Evolutionary conservation across 2,329 filamentous ascomycete species (phyloP).

Genomic region (Shiraia bambusicola): DNA sequence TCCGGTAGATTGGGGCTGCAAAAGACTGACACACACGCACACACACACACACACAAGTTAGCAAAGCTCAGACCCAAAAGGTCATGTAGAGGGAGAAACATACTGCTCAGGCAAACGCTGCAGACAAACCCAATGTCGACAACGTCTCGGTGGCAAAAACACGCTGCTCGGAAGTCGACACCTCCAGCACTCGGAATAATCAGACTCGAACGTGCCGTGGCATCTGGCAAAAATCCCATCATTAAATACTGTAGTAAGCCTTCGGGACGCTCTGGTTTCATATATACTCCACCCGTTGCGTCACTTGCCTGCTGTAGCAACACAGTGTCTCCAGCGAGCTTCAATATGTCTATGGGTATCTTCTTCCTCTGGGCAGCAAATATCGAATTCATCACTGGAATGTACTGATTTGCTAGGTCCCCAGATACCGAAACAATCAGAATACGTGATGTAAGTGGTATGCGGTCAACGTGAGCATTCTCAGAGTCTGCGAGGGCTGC

Average conservation of each 20-base stretch:
- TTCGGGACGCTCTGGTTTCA: constrained; percentile 53
- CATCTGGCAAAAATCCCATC: constrained; percentile 85
- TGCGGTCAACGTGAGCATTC: constrained; percentile 36
- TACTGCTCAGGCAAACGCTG: constrained; percentile 88
- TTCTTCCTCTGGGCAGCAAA: constrained; percentile 88
- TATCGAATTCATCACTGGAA: constrained; percentile 97
- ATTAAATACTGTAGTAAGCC: constrained; percentile 91
- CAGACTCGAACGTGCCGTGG: constrained; percentile 63
- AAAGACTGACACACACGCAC: constrained; percentile 43
- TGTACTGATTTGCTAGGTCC: constrained; percentile 86
- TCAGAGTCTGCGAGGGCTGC: constrained; percentile 50
- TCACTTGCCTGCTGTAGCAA: constrained; percentile 91
- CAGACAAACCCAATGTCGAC: constrained; percentile 94
- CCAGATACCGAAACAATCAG: constrained; percentile 88
- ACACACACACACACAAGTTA: too few relatives aligned
- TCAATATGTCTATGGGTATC: constrained; percentile 89
- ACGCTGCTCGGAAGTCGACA: constrained; percentile 96
- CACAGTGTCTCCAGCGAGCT: constrained; percentile 80
- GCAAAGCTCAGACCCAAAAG: background rate
- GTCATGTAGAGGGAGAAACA: constrained; percentile 21
- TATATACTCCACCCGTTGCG: constrained; percentile 69
- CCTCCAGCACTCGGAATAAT: constrained; percentile 78
- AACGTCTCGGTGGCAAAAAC: constrained; percentile 91
- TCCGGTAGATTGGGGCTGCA: constrained; percentile 37
- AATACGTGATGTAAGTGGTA: constrained; percentile 74